phyloP scores from a whole-genome alignment of 768 basidiomycete species.

The Tulasnella sp. region DNA sequence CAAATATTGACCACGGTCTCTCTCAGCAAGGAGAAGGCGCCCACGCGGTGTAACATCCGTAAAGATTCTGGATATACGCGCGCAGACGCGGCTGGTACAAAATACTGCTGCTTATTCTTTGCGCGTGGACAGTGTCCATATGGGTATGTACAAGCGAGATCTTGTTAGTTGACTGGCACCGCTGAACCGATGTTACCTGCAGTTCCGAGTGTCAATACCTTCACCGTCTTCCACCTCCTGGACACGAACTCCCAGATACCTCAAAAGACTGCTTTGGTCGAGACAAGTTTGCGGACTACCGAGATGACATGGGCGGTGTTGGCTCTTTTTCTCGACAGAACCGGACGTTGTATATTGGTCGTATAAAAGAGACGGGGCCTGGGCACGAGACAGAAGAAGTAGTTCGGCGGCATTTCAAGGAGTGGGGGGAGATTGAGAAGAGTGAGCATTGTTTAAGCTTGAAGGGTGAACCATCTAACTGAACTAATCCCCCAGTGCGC shows the following conservation, averaged over 20 bases:
- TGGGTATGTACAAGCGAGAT: slow-evolving; percentile 44
- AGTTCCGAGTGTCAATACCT: slow-evolving; percentile 83
- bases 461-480: slow-evolving; percentile 9
- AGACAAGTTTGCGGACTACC: slow-evolving; percentile 93
- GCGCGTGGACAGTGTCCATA: slow-evolving; percentile 95
- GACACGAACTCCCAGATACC: slow-evolving; percentile 66
- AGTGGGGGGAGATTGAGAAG: slow-evolving; percentile 89
- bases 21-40: slow-evolving; percentile 80
- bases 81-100: slow-evolving; percentile 86
- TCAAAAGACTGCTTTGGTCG: slow-evolving; percentile 95
- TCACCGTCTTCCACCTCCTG: slow-evolving; percentile 72
- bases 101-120: slow-evolving; percentile 92
- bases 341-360: slow-evolving; percentile 86
- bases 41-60: slow-evolving; percentile 82
- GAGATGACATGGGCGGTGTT: slow-evolving; percentile 99
- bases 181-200: not conserved
- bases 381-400: slow-evolving; percentile 89
- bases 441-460: slow-evolving; percentile 43
- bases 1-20: slow-evolving; percentile 6
- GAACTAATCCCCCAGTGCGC: slow-evolving; percentile 47
- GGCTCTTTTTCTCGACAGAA: slow-evolving; percentile 93
- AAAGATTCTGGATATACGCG: slow-evolving; percentile 87
- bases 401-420: slow-evolving; percentile 82
- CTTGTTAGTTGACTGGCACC: not conserved
- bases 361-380: slow-evolving; percentile 83